These are phyloP conservation scores for Termitomyces sp. DNA, from an alignment of 768 basidiomycete species.

Conservation along the genomic window DNA sequence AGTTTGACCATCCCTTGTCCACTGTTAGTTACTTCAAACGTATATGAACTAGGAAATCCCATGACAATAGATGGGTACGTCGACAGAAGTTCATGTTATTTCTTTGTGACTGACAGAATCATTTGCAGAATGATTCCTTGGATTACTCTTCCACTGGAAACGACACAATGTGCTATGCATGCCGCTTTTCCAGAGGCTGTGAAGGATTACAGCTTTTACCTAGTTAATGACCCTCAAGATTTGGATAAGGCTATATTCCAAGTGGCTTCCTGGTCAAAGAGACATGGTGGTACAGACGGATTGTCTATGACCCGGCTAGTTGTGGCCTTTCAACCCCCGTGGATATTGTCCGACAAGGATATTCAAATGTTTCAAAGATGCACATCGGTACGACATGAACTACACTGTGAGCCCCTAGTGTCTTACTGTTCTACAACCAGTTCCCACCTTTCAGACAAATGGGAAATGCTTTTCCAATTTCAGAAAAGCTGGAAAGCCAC, in stretches of 20 bases:
- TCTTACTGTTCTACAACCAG: conserved; percentile 19
- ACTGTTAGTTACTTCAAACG: conserved; percentile 23
- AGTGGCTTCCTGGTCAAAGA: conserved; percentile 38
- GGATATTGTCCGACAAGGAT: conserved; percentile 50
- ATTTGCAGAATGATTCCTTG: conserved; percentile 38
- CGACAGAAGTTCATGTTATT: neutral
- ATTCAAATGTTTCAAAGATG: conserved; percentile 47
- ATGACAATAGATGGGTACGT: conserved; percentile 39
- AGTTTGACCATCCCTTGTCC: conserved; percentile 39
- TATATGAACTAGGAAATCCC: conserved; percentile 27
- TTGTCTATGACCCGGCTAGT: conserved; percentile 23
- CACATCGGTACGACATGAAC: conserved; percentile 24
- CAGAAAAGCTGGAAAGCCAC: conserved; percentile 29
- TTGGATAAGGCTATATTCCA: conserved; percentile 36
- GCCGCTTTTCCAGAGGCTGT: conserved; percentile 34
- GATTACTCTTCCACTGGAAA: conserved; percentile 49
- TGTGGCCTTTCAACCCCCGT: conserved; percentile 57
- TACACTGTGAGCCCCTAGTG: neutral
- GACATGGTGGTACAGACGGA: neutral
- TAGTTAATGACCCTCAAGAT: conserved; percentile 23
- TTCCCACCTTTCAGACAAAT: conserved; percentile 32
- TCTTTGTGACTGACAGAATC: neutral
- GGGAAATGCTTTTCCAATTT: conserved; percentile 27
- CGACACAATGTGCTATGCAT: conserved; percentile 41
- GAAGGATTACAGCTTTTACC: conserved; percentile 34